These are phyloP conservation scores for Arabidopsis thaliana DNA, from an alignment of 345 rosid genomes.

Conservation along the genomic window DNA sequence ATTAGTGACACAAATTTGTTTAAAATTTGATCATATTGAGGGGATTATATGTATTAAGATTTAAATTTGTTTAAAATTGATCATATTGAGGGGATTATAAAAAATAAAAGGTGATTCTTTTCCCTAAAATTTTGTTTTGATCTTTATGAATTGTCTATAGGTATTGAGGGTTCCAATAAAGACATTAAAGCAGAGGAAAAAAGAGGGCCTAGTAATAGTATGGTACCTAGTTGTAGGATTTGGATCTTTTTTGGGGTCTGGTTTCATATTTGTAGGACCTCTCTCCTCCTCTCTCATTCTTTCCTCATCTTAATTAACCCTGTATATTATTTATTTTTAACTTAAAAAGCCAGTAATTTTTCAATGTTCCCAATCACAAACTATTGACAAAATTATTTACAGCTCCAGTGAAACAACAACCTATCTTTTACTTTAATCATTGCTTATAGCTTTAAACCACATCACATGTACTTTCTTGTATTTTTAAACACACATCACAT, in stretches of 20 bases:
- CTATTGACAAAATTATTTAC: constrained; percentile 1
- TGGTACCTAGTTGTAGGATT: constrained; percentile 48
- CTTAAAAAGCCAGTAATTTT: not conserved
- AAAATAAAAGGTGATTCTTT: constrained; percentile 24
- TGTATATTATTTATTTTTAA: not conserved
- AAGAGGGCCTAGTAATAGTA: constrained; percentile 47
- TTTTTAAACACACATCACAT: constrained; percentile 31
- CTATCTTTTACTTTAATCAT: not conserved
- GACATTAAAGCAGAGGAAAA: constrained; percentile 44
- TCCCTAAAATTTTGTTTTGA: constrained; percentile 31
- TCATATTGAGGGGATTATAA: not conserved
- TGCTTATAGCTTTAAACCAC: constrained; percentile 18
- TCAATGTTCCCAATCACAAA: not conserved
- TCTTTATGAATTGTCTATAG: constrained; percentile 40
- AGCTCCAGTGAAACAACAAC: not conserved
- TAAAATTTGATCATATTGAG: not conserved
- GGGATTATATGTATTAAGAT: not conserved
- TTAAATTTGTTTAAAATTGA: not conserved
- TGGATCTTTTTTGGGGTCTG: constrained; percentile 44
- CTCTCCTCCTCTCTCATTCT: not conserved
- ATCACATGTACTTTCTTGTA: constrained; percentile 38
- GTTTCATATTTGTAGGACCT: constrained; percentile 41
- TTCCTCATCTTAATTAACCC: not conserved
- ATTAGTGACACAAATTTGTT: too few relatives aligned
- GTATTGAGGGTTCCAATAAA: constrained; percentile 49